phyloP scores from a whole-genome alignment of 2,329 filamentous ascomycete species.

The Talaromyces rugulosus region DNA sequence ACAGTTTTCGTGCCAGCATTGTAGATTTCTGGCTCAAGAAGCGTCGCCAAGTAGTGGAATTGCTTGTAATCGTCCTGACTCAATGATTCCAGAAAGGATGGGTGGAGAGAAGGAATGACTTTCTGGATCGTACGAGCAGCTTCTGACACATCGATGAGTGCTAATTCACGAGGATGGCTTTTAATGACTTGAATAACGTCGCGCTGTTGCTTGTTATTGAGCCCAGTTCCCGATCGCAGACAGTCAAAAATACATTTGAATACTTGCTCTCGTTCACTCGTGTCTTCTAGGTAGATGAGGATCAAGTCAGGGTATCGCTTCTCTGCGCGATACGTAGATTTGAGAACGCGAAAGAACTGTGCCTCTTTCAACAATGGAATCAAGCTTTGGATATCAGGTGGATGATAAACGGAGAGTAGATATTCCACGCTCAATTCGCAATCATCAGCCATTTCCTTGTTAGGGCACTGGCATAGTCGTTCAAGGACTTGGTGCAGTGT shows the following conservation, averaged over 20 bases:
- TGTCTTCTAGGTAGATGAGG: constrained; percentile 79
- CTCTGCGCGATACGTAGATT: constrained; percentile 77
- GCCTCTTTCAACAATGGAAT: constrained; percentile 75
- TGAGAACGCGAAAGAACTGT: constrained; percentile 85
- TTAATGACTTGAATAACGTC: constrained; percentile 67
- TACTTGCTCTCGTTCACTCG: constrained; percentile 66
- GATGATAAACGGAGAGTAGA: constrained; percentile 86
- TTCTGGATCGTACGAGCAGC: constrained; percentile 63
- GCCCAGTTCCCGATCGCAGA: constrained; percentile 59
- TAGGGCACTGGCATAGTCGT: constrained; percentile 80
- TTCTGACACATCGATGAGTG: constrained; percentile 60
- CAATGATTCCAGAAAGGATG: constrained; percentile 60
- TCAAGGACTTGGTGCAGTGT: constrained; percentile 75
- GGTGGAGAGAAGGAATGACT: constrained; percentile 62
- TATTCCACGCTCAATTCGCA: constrained; percentile 98
- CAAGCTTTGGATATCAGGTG: constrained; percentile 70
- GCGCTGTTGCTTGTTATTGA: constrained; percentile 65
- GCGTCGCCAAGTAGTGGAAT: constrained; percentile 69
- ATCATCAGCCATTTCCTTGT: constrained; percentile 77
- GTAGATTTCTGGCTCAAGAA: constrained; percentile 63
- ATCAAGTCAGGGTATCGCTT: constrained; percentile 75
- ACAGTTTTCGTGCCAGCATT: constrained; percentile 27
- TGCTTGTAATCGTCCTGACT: constrained; percentile 61
- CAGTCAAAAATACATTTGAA: constrained; percentile 78
- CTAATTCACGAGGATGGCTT: constrained; percentile 61